Evolutionary conservation across 768 basidiomycete genomes (phyloP).

Genomic region (Suillus placidus): DNA sequence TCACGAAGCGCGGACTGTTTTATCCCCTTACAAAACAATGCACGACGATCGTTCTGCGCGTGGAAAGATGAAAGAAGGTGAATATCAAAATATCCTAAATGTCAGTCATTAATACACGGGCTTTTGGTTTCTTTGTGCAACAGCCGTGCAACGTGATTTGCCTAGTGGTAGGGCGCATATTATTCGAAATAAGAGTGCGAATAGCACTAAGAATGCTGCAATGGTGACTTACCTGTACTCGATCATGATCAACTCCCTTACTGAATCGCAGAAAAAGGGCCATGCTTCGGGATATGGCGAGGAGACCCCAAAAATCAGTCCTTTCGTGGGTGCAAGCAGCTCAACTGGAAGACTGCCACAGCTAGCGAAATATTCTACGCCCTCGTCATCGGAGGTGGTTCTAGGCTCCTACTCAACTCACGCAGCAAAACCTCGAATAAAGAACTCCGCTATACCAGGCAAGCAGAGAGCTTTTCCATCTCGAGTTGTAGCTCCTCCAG

Average conservation of each 20-base stretch:
- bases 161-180: no score
- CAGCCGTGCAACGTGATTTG: neutral
- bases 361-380: neutral
- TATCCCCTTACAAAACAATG: neutral
- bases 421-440: neutral
- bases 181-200: neutral
- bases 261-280: neutral
- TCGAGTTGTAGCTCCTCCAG: neutral
- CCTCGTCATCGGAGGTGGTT: neutral
- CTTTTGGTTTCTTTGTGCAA: neutral
- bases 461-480: neutral
- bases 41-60: no score
- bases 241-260: neutral
- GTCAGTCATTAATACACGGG: neutral
- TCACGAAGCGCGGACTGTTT: conserved; percentile 10
- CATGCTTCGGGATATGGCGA: neutral
- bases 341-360: neutral
- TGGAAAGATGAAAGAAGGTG: neutral
- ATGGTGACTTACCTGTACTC: conserved; percentile 1
- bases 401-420: neutral
- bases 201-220: neutral
- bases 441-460: neutral
- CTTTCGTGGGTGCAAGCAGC: neutral
- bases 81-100: neutral
- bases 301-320: neutral